Evolutionary conservation across 108 stramenopile genomes (phyloP), one percentile per base, ranked within the genome.

Genomic region (Conticribra guillardii): DNA sequence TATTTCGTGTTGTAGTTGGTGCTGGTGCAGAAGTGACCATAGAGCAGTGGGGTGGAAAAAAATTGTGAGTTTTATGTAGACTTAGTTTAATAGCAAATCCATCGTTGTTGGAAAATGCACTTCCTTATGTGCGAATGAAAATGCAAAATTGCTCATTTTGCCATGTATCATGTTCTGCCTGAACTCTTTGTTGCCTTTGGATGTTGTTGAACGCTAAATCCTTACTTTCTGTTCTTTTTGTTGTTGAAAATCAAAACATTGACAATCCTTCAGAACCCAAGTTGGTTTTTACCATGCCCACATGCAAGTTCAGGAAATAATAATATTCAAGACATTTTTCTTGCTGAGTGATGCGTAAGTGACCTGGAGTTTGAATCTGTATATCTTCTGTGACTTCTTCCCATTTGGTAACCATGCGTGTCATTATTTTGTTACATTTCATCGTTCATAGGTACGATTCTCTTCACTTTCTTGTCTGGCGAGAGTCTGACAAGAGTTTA

Each of bases 271-370:
- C 37, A 41, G 37, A 11, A 88, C 87, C 0, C 94, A 96, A 78
- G 91, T 96, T 57, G 94, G 94, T 17, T 96, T 96, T 62, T 96
- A 89, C 60, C 88, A 92, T 34, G 91, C 89, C 15, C 89, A 89
- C 21, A 92, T 92, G 94, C 90, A 92, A 45, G 73, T 96, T 46
- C 79, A 82, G 54, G 79, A 90, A 64, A 91, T 91, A 48, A 83
- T 79, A 14, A 63, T 91, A 3, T 91, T 96, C 85, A 92, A 92
- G 55, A 91, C 81, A 45, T 96, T 89, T 63, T 78, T 96, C 44
- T 59, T 96, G 26, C 59, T 96, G 26, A 83, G 85, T 49, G 95
- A 96, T 71, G 84, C 81, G 71, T 74, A 55, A 69, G 77, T 69
- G 46, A n/a, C n/a, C n/a, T n/a, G 16, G 14, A 30, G 24, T 23